Conservation (phyloP, 1,284 basidiomycete genomes). For the Trametes polyzona region DNA sequence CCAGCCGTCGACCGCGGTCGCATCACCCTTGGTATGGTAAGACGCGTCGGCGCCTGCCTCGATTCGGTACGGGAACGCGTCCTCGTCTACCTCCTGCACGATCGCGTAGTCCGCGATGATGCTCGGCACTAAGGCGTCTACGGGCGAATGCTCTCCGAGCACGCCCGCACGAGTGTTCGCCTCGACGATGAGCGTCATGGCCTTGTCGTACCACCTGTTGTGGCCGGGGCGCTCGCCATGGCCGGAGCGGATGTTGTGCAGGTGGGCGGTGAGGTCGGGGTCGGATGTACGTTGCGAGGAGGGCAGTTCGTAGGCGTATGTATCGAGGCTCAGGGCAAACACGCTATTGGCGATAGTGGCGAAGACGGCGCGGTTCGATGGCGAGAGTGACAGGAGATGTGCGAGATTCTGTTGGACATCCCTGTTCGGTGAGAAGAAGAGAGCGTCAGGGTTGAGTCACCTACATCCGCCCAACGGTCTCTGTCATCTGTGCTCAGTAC, state of each 20-base stretch:
- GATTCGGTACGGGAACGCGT: constrained; percentile 35
- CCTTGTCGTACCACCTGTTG: constrained; percentile 96
- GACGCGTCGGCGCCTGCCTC: not conserved
- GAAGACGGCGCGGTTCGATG: constrained; percentile 63
- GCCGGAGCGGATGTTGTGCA: constrained; percentile 77
- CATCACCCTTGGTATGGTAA: not conserved
- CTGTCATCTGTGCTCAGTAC: constrained; percentile 82
- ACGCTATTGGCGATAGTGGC: constrained; percentile 74
- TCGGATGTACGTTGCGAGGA: constrained; percentile 15
- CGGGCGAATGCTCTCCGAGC: constrained; percentile 92
- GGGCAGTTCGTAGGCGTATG: constrained; percentile 53
- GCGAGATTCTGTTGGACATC: constrained; percentile 62
- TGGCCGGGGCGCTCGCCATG: constrained; percentile 55
- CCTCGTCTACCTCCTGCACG: constrained; percentile 60
- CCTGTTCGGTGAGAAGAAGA: not conserved
- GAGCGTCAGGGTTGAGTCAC: constrained; percentile 23
- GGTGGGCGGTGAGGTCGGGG: constrained; percentile 72
- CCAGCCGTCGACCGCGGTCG: constrained; percentile 47
- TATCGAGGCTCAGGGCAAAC: constrained; percentile 75
- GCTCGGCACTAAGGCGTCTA: constrained; percentile 91
- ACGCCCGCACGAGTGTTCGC: constrained; percentile 86
- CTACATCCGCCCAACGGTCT: constrained; percentile 83
- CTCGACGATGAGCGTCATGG: constrained; percentile 84
- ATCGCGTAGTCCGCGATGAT: constrained; percentile 89
- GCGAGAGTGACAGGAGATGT: constrained; percentile 71